phyloP scores from a whole-genome alignment of 352 stramenopile genomes.

The Pythium myriotylum region DNA sequence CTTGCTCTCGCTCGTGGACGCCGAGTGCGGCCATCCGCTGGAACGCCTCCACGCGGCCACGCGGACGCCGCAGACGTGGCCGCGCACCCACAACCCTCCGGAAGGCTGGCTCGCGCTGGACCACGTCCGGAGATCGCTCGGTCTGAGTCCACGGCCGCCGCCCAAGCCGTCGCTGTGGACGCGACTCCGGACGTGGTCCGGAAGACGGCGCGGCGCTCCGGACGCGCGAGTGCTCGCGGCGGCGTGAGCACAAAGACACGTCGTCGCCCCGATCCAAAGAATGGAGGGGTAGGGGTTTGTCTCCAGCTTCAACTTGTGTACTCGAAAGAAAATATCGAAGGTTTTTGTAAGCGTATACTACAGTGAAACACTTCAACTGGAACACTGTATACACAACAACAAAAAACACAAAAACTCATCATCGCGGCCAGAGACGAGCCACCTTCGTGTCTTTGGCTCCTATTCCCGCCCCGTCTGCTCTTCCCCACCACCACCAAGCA shows the following conservation, averaged over 20 bases:
- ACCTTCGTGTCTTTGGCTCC: too few species aligned
- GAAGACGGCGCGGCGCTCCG: neutral
- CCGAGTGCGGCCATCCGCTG: slow-evolving; percentile 5
- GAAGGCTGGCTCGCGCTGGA: neutral
- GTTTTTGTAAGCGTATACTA: too few species aligned
- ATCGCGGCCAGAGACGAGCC: too few species aligned
- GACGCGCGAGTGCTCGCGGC: neutral
- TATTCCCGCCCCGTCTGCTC: neutral
- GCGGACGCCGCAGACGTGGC: neutral
- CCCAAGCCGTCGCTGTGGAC: neutral
- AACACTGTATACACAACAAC: too few species aligned
- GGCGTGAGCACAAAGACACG: neutral
- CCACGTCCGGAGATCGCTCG: neutral
- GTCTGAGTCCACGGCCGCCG: neutral
- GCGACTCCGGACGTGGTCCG: neutral
- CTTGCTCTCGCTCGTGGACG: slow-evolving; percentile 5
- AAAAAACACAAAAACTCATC: too few species aligned
- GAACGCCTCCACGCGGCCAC: slow-evolving; percentile 6
- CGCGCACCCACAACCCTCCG: neutral
- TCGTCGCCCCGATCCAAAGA: too few species aligned
- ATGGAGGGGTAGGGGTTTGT: too few species aligned
- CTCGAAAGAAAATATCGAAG: too few species aligned
- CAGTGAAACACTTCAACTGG: too few species aligned
- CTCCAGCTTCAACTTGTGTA: too few species aligned
- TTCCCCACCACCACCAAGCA: neutral